Evolutionary conservation across 2,329 filamentous ascomycete species (phyloP).

Genomic region (Aureobasidium namibiae): DNA sequence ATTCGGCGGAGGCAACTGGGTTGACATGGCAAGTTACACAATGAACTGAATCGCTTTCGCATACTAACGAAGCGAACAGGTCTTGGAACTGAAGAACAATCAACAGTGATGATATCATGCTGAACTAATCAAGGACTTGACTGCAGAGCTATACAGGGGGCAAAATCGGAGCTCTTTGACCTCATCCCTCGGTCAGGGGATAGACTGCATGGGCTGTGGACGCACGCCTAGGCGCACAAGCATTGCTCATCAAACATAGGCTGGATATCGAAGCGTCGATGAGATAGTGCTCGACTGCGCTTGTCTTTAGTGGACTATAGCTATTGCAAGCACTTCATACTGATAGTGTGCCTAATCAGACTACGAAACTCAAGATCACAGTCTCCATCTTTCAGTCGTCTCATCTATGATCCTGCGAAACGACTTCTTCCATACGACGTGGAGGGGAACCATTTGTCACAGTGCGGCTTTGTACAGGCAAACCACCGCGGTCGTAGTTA

Average conservation of each 20-base stretch:
- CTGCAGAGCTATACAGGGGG: neutral
- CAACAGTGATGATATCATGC: neutral
- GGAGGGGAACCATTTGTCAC: neutral
- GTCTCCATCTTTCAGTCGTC: neutral
- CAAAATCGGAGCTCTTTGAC: neutral
- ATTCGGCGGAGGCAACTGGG: slow-evolving; percentile 75
- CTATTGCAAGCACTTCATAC: neutral
- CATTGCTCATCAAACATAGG: neutral
- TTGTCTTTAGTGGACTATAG: neutral
- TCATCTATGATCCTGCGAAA: neutral
- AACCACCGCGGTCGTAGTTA: too few species aligned
- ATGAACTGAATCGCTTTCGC: too few species aligned
- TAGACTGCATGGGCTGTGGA: neutral
- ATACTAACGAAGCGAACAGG: neutral
- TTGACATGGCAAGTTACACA: slow-evolving; percentile 57
- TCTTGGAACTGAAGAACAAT: neutral
- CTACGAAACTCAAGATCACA: neutral
- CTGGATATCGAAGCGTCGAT: neutral
- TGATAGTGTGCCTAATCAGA: neutral
- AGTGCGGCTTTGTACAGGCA: neutral
- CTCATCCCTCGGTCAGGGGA: too few species aligned
- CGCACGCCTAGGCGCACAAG: too few species aligned
- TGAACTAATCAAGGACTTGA: neutral
- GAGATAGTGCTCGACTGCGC: neutral
- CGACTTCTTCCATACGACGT: neutral